A percentile compares a stretch with the other conserved stretches of the same genome.
phyloP scores from a whole-genome alignment of 176 grass and related monocot species.

The Hordeum vulgare region MorexV3_pseudomolecules_assembly NC_058524.1:493146508-493147007 shows the following conservation, averaged over 20 bases:
- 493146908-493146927: neutral
- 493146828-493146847: constrained; percentile 97
- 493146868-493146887: constrained; percentile 21
- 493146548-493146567: neutral
- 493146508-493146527: constrained; percentile 22
- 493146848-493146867: constrained; percentile 96
- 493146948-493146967: constrained; percentile 66
- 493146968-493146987: constrained; percentile 79
- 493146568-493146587: constrained; percentile 60
- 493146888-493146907: neutral
- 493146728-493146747: neutral
- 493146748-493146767: constrained; percentile 5
- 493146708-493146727: neutral
- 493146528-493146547: neutral
- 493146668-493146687: neutral
- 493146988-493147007: constrained; percentile 99
- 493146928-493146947: constrained; percentile 9
- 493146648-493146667: constrained; percentile 24
- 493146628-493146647: constrained; percentile 97
- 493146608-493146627: constrained; percentile 99
- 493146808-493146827: constrained; percentile 95
- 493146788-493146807: constrained; percentile 42
- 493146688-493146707: neutral
- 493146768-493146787: neutral
- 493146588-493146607: constrained; percentile 96